phyloP scores from a whole-genome alignment of 2,329 filamentous ascomycete genomes.

The Scolecobasidium constrictum region DNA sequence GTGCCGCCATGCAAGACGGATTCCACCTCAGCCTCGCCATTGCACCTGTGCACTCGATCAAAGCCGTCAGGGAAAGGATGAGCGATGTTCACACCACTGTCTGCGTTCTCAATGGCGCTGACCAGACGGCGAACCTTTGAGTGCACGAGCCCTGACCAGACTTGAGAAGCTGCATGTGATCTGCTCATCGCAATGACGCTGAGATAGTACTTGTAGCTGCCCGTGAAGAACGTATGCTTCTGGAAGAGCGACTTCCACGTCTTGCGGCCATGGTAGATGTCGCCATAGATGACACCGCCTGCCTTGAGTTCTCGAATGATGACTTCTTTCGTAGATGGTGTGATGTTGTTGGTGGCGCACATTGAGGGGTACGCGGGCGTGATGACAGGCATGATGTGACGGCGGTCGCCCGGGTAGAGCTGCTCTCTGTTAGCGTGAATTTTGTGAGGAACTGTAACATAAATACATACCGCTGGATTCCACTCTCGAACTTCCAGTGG shows the following conservation, averaged over 20 bases:
- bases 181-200: constrained; percentile 75
- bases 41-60: constrained; percentile 66
- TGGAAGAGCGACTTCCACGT: constrained; percentile 82
- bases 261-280: constrained; percentile 65
- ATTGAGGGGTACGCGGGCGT: constrained; percentile 96
- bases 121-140: constrained; percentile 86
- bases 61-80: constrained; percentile 92
- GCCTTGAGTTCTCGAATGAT: constrained; percentile 75
- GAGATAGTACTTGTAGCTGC: constrained; percentile 91
- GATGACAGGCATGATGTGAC: constrained; percentile 95
- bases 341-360: constrained; percentile 95
- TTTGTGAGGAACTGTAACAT: not conserved
- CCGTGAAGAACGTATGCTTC: constrained; percentile 87
- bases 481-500: constrained; percentile 76
- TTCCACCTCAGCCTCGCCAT: constrained; percentile 49
- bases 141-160: constrained; percentile 87
- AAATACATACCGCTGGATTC: constrained; percentile 67
- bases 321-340: constrained; percentile 70
- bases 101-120: constrained; percentile 68
- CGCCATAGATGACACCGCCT: constrained; percentile 64
- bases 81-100: constrained; percentile 63
- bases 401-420: constrained; percentile 69
- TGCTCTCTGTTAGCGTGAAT: constrained; percentile 24
- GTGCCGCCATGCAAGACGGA: constrained; percentile 48
- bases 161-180: constrained; percentile 71